Percentiles rank a stretch among this genome's conserved stretches.
These are phyloP conservation scores for Elaeagnus macrophylla DNA, from an alignment of 306 rosid genomes.

Conservation along the genomic window DNA sequence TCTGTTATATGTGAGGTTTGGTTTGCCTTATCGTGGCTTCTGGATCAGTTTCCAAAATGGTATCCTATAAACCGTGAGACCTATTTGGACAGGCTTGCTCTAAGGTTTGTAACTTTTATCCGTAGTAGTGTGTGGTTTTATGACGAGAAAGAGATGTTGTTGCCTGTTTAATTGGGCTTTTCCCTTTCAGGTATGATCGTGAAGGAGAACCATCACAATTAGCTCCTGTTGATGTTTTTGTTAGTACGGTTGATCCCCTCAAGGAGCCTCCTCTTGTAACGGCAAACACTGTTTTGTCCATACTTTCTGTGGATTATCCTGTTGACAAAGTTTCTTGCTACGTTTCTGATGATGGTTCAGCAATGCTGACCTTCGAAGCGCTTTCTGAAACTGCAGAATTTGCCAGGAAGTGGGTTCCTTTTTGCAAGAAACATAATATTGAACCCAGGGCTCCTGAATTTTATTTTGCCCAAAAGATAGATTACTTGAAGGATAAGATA, in stretches of 20 bases:
- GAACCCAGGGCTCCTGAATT: constrained; percentile 99
- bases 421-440: constrained; percentile 86
- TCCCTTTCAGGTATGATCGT: constrained; percentile 65
- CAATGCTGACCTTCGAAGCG: constrained; percentile 94
- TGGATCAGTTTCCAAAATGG: constrained; percentile 99
- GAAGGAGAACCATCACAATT: constrained; percentile 96
- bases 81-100: constrained; percentile 78
- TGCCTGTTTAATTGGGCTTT: constrained; percentile 16
- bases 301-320: constrained; percentile 95
- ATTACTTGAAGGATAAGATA: constrained; percentile 94
- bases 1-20: constrained; percentile 99
- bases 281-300: constrained; percentile 98
- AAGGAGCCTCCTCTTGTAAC: constrained; percentile 96
- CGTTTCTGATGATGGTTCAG: constrained; percentile 98
- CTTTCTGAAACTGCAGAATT: constrained; percentile 99
- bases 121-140: constrained; percentile 6
- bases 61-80: constrained; percentile 90
- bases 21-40: constrained; percentile 95
- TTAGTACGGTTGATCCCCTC: constrained; percentile 99
- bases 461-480: constrained; percentile 92
- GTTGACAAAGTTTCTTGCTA: constrained; percentile 99
- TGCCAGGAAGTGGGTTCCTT: constrained; percentile 97
- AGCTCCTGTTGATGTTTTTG: constrained; percentile 89
- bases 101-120: constrained; percentile 46
- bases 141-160: neutral